A percentile compares a stretch with the other conserved stretches of the same genome.
Conservation (phyloP, 2,329 filamentous ascomycete species). For the Scedosporium boydii region DNA sequence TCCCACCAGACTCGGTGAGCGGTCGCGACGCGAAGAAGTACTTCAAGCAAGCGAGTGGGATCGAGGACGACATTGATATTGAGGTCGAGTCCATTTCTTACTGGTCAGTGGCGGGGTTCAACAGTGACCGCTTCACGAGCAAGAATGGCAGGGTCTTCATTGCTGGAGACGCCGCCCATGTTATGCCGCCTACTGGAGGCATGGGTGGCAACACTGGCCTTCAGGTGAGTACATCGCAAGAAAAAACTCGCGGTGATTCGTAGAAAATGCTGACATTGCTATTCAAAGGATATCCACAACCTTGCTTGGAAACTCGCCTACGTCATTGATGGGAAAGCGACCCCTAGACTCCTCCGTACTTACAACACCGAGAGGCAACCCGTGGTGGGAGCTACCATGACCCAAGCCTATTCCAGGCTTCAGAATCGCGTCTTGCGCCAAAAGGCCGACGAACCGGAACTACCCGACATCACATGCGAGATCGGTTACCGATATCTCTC, state of each 20-base stretch:
- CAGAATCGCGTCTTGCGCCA: background rate
- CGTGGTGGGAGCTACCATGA: background rate
- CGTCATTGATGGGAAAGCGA: background rate
- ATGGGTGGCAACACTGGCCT: background rate
- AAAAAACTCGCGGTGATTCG: background rate
- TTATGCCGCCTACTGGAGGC: background rate
- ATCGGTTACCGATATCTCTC: conserved; percentile 9
- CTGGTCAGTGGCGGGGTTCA: background rate
- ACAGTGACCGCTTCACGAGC: background rate
- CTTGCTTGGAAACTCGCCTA: background rate
- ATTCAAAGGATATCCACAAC: background rate
- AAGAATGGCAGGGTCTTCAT: background rate
- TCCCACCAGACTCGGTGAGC: background rate
- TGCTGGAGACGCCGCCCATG: background rate
- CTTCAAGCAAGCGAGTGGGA: background rate
- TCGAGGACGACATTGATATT: background rate
- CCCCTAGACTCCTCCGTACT: background rate
- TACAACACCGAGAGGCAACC: background rate
- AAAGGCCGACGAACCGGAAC: background rate
- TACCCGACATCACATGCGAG: conserved; percentile 4
- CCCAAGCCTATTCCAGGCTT: background rate
- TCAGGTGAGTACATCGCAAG: background rate
- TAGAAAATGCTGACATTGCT: background rate
- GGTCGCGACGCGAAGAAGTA: background rate
- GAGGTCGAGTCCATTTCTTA: background rate